A percentile compares a stretch with the other conserved stretches of the same genome.
phyloP scores from a whole-genome alignment of 345 rosid species.

The Luvunga scandens region DNA sequence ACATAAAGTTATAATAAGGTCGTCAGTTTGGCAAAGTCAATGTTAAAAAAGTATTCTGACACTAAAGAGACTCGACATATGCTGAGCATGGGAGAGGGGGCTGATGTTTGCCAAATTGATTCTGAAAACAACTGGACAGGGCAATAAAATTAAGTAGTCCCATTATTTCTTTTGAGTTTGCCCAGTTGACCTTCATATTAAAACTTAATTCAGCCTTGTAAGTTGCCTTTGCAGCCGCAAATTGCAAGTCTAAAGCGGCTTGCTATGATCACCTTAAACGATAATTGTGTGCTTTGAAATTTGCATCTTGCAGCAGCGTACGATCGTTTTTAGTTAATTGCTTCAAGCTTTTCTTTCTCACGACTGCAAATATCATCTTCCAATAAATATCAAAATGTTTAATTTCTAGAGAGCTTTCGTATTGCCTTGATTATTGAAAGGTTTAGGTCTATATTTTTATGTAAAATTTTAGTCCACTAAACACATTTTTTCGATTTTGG shows the following conservation, averaged over 20 bases:
- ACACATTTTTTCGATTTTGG: not conserved
- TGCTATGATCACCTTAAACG: not conserved
- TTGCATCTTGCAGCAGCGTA: not conserved
- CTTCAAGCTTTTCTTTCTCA: not conserved
- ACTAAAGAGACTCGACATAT: too few relatives aligned
- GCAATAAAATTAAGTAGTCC: too few relatives aligned
- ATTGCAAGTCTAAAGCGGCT: not conserved
- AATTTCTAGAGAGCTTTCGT: not conserved
- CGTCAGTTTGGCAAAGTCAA: too few relatives aligned
- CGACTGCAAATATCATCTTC: not conserved
- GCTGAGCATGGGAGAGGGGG: too few relatives aligned
- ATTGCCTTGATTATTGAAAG: not conserved
- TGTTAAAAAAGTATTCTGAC: too few relatives aligned
- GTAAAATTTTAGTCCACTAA: not conserved
- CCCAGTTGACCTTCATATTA: not conserved
- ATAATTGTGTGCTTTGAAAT: not conserved
- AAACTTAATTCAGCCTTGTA: not conserved
- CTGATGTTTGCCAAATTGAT: too few relatives aligned
- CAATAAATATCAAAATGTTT: too few relatives aligned
- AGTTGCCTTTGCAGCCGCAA: not conserved
- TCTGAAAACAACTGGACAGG: too few relatives aligned
- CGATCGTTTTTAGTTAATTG: not conserved
- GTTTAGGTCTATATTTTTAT: too few relatives aligned
- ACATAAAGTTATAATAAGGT: not conserved
- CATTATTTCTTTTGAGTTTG: not conserved